A percentile compares a stretch with the other conserved stretches of the same genome.
phyloP scores from a whole-genome alignment of 2,329 filamentous ascomycete genomes.

The Zymoseptoria pseudotritici region DNA sequence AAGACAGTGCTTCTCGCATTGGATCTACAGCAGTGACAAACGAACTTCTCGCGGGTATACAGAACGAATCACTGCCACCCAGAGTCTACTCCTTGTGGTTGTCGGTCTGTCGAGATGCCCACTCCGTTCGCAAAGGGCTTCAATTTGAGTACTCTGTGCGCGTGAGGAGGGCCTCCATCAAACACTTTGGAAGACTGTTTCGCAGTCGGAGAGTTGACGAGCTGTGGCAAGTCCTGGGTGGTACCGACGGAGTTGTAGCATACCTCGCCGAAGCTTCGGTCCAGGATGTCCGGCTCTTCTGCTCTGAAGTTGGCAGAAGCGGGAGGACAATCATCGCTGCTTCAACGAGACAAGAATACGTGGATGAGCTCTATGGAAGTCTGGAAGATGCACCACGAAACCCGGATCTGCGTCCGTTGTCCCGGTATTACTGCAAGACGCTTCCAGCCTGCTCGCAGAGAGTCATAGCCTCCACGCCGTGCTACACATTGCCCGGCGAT shows the following conservation, averaged over 20 bases:
- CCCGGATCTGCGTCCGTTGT: constrained; percentile 14
- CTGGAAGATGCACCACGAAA: constrained; percentile 6
- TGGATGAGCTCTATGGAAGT: constrained; percentile 13
- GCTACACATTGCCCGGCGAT: neutral
- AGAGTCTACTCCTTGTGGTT: constrained; percentile 17
- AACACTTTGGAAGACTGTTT: constrained; percentile 9
- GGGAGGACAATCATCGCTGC: constrained; percentile 2
- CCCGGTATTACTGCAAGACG: constrained; percentile 4
- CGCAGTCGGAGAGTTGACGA: constrained; percentile 6
- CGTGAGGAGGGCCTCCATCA: constrained; percentile 11
- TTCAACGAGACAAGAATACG: constrained; percentile 5
- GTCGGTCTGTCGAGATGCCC: constrained; percentile 9
- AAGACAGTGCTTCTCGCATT: neutral
- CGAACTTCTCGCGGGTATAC: constrained; percentile 11
- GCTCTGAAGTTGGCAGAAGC: constrained; percentile 6
- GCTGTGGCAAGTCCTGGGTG: constrained; percentile 15
- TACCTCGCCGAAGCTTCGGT: constrained; percentile 16
- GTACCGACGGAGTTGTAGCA: constrained; percentile 12
- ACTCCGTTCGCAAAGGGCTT: constrained; percentile 10
- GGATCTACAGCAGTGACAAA: constrained; percentile 6
- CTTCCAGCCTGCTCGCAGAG: constrained; percentile 15
- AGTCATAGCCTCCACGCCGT: neutral
- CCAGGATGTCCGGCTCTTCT: constrained; percentile 15
- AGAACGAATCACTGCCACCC: constrained; percentile 12
- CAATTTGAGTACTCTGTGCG: constrained; percentile 6